Base-by-base conservation (phyloP, 1,139 yeast species). In the Lodderomyces orthopsilosis region DNA sequence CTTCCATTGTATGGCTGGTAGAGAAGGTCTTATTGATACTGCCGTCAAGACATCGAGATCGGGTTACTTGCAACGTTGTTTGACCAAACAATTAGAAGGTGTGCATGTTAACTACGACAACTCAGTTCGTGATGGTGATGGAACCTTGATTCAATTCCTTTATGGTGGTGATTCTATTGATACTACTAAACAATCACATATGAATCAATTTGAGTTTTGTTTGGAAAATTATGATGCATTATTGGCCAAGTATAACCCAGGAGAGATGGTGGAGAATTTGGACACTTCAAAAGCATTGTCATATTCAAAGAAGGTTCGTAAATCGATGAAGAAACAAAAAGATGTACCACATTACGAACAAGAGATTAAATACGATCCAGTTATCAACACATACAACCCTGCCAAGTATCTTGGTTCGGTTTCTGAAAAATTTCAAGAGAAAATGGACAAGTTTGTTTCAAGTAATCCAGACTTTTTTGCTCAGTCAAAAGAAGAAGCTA, bases 1-100 rank as follows among this genome's bases (percentile, higher is more conserved):
- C 62, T 94, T 94, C 93, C 99, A 94, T 74, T 93, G 98, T 77
- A 94, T 94, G 99, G 99, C 99, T 46, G 99, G 99, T 66, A 85
- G 99, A 75, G 99, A 94, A 77, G 99, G 99, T 70, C 80, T 94
- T 62, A 94, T 94, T 71, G 99, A 94, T 77, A 94, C 99, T 46
- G 98, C 99, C 44, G 98, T 94, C 53, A 94, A 94, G 70, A 94
- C 99, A 8, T 89, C 98, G 21, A 85, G 97, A 72, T 91, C 98
- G 44, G 99, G 99, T 63, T 94, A 94, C 70, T 79, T 94, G 65
- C 99, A 94, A 72, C 85, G 99, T 74, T 94, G 98, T 80, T 79
- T 94, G 70, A 93, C 96, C 50, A 94, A 94, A 68, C 98, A 93
- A 70, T 77, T 94, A 54, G 99, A 94, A 68, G 98, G 98, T 73